phyloP scores from a whole-genome alignment of 2,329 filamentous ascomycete genomes.

The Fusarium sp. region DNA sequence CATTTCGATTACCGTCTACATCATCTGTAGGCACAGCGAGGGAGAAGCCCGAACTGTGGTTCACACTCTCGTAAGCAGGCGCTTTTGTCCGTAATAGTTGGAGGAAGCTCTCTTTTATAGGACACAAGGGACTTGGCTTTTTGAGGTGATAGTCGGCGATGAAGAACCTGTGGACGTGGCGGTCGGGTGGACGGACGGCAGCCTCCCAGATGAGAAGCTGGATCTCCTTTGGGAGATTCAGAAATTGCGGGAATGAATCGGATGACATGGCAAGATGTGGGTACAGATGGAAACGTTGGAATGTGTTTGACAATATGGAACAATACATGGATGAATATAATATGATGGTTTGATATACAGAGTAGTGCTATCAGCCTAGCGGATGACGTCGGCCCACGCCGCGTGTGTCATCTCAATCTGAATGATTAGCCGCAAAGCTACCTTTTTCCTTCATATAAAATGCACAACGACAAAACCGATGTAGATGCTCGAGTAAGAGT shows the following conservation, averaged over 20 bases:
- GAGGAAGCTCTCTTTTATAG: not conserved
- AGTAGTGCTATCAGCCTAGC: not conserved
- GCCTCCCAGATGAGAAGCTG: conserved; percentile 29
- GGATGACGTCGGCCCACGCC: conserved; percentile 3
- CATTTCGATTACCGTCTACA: conserved; percentile 9
- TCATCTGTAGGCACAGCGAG: conserved; percentile 22
- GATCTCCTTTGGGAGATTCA: conserved; percentile 19
- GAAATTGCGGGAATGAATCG: conserved; percentile 16
- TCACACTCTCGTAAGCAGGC: not conserved
- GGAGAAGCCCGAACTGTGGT: not conserved
- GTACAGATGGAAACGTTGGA: no score
- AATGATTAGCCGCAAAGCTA: not conserved
- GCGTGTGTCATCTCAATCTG: not conserved
- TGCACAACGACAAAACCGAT: no score
- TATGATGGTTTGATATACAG: not conserved
- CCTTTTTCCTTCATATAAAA: not conserved
- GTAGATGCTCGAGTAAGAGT: no score
- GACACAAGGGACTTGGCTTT: not conserved
- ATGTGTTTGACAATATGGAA: not conserved
- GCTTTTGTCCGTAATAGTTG: not conserved
- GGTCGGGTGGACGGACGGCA: conserved; percentile 13
- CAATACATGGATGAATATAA: not conserved
- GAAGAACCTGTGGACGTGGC: conserved; percentile 34
- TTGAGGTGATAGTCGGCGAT: conserved; percentile 8
- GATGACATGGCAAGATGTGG: not conserved